Conservation (phyloP, 73 alveolate species). For the Breviolum minutum region DNA sequence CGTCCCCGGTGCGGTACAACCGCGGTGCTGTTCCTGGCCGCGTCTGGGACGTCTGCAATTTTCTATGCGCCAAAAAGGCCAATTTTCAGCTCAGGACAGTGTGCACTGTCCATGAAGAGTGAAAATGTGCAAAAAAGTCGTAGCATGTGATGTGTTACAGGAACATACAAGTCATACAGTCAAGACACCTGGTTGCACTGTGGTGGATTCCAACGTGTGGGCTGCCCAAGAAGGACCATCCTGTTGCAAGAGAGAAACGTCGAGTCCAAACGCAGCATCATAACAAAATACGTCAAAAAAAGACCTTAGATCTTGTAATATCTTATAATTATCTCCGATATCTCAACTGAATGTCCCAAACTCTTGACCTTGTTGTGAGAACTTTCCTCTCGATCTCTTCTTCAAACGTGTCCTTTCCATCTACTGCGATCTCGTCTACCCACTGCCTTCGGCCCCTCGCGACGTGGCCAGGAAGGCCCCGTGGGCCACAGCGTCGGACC, state of each 20-base stretch:
- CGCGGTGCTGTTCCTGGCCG: neutral
- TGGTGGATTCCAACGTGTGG: constrained; percentile 22
- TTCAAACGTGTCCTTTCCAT: neutral
- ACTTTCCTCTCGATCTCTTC: too few relatives aligned
- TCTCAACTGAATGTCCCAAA: too few relatives aligned
- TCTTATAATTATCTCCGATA: too few relatives aligned
- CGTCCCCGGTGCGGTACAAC: constrained; percentile 75
- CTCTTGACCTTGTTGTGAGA: too few relatives aligned
- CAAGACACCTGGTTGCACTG: constrained; percentile 9
- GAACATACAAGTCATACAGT: neutral
- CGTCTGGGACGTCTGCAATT: neutral
- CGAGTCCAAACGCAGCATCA: neutral
- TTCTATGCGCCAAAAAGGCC: neutral
- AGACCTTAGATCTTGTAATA: too few relatives aligned
- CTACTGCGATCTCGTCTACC: neutral
- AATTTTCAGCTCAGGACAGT: too few relatives aligned
- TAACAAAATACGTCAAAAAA: neutral
- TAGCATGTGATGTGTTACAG: neutral
- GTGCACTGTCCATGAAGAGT: neutral
- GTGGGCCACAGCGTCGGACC: constrained; percentile 60
- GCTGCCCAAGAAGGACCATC: constrained; percentile 54
- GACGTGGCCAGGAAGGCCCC: constrained; percentile 63
- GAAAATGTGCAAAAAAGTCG: too few relatives aligned
- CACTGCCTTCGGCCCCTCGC: constrained; percentile 22
- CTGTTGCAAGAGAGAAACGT: neutral